Percentiles rank a stretch among this genome's conserved stretches.
Evolutionary conservation across 2,329 filamentous ascomycete genomes (phyloP).

Genomic region (Colletotrichum truncatum): DNA sequence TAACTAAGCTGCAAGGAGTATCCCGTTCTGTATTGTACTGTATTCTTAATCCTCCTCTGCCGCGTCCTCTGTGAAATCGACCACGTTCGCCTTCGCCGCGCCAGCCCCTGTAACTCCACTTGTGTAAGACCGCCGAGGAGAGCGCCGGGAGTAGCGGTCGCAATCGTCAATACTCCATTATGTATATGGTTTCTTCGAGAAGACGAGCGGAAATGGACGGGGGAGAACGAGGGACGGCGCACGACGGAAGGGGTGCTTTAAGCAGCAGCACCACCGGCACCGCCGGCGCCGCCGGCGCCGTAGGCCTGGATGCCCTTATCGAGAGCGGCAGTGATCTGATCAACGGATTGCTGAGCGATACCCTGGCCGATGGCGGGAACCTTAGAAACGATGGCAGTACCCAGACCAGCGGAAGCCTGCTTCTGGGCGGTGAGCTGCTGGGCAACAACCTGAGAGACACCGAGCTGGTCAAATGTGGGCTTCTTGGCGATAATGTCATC

Average conservation of each 20-base stretch:
- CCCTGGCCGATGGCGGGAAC: conserved; percentile 37
- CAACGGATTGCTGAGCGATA: conserved; percentile 36
- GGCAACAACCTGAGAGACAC: conserved; percentile 34
- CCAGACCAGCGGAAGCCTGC: conserved; percentile 28
- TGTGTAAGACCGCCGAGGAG: conserved; percentile 1
- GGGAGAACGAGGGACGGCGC: background rate
- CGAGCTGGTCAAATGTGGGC: conserved; percentile 36
- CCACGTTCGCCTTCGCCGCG: conserved; percentile 3
- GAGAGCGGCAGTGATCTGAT: conserved; percentile 33
- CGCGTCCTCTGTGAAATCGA: conserved; percentile 9
- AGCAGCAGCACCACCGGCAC: conserved; percentile 10
- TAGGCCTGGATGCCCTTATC: conserved; percentile 33
- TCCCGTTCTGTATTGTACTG: conserved; percentile 10
- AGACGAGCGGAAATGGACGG: background rate
- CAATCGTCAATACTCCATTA: conserved; percentile 11
- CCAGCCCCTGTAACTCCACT: background rate
- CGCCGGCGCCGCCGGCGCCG: conserved; percentile 1
- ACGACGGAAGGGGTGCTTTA: conserved; percentile 18
- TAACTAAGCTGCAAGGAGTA: conserved; percentile 23
- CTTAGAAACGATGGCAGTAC: conserved; percentile 36
- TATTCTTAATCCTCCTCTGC: conserved; percentile 12
- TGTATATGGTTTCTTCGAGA: background rate
- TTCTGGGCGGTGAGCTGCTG: conserved; percentile 35
- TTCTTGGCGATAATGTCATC: conserved; percentile 35
- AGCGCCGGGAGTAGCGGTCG: background rate